phyloP scores from a whole-genome alignment of 371 early-diverging fungal genomes.

The Rhizopus delemar region DNA sequence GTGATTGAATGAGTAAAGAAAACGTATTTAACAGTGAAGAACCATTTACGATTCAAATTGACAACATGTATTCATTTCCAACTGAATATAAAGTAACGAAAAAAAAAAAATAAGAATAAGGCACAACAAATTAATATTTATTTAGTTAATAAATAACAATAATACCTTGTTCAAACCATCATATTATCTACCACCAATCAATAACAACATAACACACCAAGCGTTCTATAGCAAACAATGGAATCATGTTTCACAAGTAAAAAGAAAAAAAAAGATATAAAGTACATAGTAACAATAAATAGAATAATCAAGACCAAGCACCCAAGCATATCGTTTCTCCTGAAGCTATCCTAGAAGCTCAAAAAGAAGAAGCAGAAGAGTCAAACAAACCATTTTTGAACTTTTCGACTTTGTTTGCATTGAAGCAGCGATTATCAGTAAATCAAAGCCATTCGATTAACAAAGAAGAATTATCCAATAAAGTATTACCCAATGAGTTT shows the following conservation, averaged over 20 bases:
- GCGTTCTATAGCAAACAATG: slow-evolving; percentile 14
- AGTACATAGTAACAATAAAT: too few species aligned
- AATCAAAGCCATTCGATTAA: background rate
- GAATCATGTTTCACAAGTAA: slow-evolving; percentile 23
- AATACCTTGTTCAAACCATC: background rate
- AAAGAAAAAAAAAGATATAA: background rate
- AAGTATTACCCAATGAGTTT: slow-evolving; percentile 44
- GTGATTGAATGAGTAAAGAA: background rate
- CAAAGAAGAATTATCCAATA: too few species aligned
- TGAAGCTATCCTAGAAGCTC: slow-evolving; percentile 47
- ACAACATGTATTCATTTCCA: slow-evolving; percentile 7
- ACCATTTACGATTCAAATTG: background rate
- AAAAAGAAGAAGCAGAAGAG: slow-evolving; percentile 47
- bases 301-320: slow-evolving; percentile 1
- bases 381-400: slow-evolving; percentile 29
- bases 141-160: background rate
- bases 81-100: background rate
- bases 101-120: background rate
- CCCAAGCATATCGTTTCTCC: slow-evolving; percentile 46
- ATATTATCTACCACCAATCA: background rate
- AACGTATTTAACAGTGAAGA: too few species aligned
- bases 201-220: background rate
- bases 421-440: slow-evolving; percentile 20
- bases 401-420: slow-evolving; percentile 22
- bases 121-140: background rate